These are phyloP conservation scores for Heterobasidion occidentale DNA, from an alignment of 1,284 basidiomycete species.

Conservation along the genomic window DNA sequence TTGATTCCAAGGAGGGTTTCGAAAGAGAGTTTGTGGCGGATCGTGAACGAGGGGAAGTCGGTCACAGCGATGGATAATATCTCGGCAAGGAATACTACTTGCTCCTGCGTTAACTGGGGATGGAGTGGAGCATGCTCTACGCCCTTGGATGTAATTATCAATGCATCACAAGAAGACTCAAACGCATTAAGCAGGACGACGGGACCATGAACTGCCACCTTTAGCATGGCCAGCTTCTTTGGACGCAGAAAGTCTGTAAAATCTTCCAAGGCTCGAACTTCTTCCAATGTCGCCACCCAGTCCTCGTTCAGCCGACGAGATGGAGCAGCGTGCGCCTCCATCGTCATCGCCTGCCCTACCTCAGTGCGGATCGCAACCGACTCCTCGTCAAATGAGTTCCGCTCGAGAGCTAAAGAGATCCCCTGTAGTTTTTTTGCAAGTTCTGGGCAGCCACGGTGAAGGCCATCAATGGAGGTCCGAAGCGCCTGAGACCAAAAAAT, in stretches of 20 bases:
- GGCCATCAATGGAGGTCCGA: not conserved
- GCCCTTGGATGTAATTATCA: not conserved
- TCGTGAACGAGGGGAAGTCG: not conserved
- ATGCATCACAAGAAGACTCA: conserved; percentile 1
- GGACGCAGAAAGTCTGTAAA: conserved; percentile 7
- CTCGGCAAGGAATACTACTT: not conserved
- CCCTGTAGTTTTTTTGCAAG: not conserved
- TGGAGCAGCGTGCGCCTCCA: not conserved
- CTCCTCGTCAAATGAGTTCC: not conserved
- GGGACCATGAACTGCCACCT: conserved; percentile 2
- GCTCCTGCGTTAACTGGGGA: not conserved
- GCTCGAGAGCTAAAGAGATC: not conserved
- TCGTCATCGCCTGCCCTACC: not conserved
- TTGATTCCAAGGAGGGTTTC: not conserved
- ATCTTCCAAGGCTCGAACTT: conserved; percentile 2
- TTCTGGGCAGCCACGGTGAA: not conserved
- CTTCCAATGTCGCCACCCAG: not conserved
- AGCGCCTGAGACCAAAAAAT: not conserved
- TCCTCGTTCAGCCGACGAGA: not conserved
- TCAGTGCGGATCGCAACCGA: not conserved
- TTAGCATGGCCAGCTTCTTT: not conserved
- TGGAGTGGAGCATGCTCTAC: not conserved
- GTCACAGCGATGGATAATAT: not conserved
- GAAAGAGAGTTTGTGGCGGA: not conserved
- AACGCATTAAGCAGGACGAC: conserved; percentile 4